Conservation (phyloP, 164 flowering plant genomes). For the Euptelea pleiosperma region DNA sequence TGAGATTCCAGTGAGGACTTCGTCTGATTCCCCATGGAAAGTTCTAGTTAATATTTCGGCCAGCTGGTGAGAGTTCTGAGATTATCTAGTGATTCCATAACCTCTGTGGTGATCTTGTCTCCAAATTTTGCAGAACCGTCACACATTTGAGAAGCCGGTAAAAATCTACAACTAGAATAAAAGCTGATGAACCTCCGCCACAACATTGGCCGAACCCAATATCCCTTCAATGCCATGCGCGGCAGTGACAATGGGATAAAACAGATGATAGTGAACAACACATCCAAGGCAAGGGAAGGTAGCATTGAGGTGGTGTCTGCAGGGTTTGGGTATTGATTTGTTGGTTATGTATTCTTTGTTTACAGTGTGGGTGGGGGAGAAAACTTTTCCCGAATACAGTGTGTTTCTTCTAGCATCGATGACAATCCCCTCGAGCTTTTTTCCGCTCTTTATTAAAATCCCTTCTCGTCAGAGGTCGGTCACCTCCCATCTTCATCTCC, state of each 20-base stretch:
- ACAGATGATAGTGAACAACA: not conserved
- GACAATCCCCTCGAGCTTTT: not conserved
- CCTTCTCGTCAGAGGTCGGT: constrained; percentile 15
- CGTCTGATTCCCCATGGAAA: not conserved
- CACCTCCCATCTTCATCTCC: constrained; percentile 12
- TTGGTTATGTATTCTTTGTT: constrained; percentile 23
- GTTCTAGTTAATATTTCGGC: not conserved
- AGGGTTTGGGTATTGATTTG: constrained; percentile 17
- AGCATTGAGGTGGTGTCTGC: constrained; percentile 3
- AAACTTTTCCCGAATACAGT: constrained; percentile 6
- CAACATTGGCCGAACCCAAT: constrained; percentile 5
- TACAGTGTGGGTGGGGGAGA: constrained; percentile 14
- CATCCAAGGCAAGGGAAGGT: not conserved
- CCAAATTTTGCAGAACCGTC: constrained; percentile 46
- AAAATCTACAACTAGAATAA: constrained; percentile 49
- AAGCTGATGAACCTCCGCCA: constrained; percentile 1
- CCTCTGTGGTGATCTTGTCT: not conserved
- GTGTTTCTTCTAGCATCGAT: constrained; percentile 5
- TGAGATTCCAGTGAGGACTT: not conserved
- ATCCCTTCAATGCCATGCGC: constrained; percentile 11
- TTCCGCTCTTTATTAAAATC: constrained; percentile 4
- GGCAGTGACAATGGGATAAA: not conserved
- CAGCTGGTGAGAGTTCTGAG: not conserved
- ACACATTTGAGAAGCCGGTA: constrained; percentile 52
- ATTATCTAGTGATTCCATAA: not conserved